Evolutionary conservation across 805 yeast genomes (phyloP).

Genomic region (Clavispora fructus): DNA sequence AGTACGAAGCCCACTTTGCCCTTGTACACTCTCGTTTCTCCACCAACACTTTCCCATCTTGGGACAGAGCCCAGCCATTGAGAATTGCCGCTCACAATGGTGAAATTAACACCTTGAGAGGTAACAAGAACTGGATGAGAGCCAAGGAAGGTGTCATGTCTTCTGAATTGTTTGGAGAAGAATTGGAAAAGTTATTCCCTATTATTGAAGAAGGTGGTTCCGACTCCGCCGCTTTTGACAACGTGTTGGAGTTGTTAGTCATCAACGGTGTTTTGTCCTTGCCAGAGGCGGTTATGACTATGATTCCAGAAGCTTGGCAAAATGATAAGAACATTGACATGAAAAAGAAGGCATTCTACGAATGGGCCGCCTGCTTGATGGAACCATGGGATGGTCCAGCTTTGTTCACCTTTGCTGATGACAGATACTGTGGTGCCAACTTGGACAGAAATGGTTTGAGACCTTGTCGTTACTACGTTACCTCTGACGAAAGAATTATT

Average conservation of each 20-base stretch:
- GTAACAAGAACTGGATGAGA: slow-evolving; percentile 99
- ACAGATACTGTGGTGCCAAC: slow-evolving; percentile 97
- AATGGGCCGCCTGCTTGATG: slow-evolving; percentile 99
- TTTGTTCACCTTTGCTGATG: slow-evolving; percentile 91
- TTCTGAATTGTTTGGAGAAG: slow-evolving; percentile 82
- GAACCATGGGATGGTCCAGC: slow-evolving; percentile 99
- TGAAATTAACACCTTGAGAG: slow-evolving; percentile 94
- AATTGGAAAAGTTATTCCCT: slow-evolving; percentile 85
- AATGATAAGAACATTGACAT: slow-evolving; percentile 83
- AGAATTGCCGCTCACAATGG: slow-evolving; percentile 98
- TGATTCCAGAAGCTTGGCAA: slow-evolving; percentile 99
- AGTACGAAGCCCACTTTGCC: slow-evolving; percentile 92
- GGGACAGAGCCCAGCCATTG: slow-evolving; percentile 99
- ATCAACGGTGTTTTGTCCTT: slow-evolving; percentile 86
- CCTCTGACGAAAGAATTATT: slow-evolving; percentile 90
- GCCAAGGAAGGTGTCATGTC: slow-evolving; percentile 97
- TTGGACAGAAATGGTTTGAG: slow-evolving; percentile 95
- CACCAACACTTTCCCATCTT: slow-evolving; percentile 97
- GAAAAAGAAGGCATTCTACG: slow-evolving; percentile 89
- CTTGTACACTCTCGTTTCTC: slow-evolving; percentile 96
- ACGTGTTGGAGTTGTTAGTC: slow-evolving; percentile 85
- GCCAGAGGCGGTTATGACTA: slow-evolving; percentile 95
- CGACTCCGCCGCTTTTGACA: slow-evolving; percentile 96
- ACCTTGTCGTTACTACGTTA: slow-evolving; percentile 96
- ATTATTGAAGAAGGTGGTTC: slow-evolving; percentile 98